Evolutionary conservation across 768 basidiomycete genomes (phyloP).

Genomic region (Phylloporus arenicola): DNA sequence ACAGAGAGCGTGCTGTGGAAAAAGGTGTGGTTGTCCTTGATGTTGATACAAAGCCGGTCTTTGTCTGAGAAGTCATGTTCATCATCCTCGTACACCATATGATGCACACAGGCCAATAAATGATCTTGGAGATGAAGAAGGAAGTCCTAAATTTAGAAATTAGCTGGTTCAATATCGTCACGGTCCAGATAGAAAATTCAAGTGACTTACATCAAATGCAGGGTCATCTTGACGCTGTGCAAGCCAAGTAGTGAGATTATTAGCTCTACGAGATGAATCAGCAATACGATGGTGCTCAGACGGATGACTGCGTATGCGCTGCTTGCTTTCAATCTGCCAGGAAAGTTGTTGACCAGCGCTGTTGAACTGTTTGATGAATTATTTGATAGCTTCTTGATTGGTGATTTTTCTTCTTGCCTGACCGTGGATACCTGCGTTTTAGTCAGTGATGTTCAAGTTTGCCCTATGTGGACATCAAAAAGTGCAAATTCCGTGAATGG

Average conservation of each 20-base stretch:
- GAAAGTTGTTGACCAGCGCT: not conserved
- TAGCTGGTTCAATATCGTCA: no score
- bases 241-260: no score
- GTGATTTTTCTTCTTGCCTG: not conserved
- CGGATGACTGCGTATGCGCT: no score
- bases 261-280: no score
- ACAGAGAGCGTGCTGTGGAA: conserved; percentile 15
- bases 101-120: conserved; percentile 7
- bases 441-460: not conserved
- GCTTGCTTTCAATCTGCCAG: not conserved
- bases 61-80: conserved; percentile 18
- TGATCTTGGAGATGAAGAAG: not conserved
- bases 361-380: conserved; percentile 1
- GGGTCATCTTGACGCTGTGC: no score
- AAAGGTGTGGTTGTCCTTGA: conserved; percentile 20
- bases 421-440: not conserved
- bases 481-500: no score
- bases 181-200: no score
- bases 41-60: conserved; percentile 19
- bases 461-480: not conserved
- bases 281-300: no score
- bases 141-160: not conserved
- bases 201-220: no score
- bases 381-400: conserved; percentile 1
- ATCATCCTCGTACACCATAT: conserved; percentile 24